Conservation (phyloP, 352 stramenopile species). For the Pythium dissotocum region DNA sequence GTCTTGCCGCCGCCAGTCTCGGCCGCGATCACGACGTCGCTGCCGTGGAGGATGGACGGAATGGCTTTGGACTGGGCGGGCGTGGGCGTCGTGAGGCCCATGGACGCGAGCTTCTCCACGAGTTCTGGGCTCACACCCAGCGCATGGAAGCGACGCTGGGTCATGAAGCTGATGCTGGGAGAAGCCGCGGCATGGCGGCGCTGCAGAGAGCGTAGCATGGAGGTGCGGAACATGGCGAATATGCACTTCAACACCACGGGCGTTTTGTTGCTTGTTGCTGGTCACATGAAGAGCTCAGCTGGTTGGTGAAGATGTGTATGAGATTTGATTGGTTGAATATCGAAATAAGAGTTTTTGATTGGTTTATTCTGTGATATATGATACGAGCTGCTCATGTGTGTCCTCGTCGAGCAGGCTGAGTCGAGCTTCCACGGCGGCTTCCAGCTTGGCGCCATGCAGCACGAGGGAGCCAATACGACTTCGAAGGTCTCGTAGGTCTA, state of each 20-base stretch:
- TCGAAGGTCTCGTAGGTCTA: conserved; percentile 15
- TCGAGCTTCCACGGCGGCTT: conserved; percentile 1
- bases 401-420: conserved; percentile 13
- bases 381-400: conserved; percentile 10
- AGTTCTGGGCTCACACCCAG: conserved; percentile 47
- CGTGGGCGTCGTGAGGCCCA: conserved; percentile 49
- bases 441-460: conserved; percentile 6
- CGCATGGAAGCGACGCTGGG: conserved; percentile 49
- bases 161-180: neutral
- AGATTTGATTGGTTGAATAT: conserved; percentile 21
- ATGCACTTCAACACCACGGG: conserved; percentile 11
- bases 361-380: conserved; percentile 21
- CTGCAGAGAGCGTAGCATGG: neutral
- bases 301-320: conserved; percentile 10
- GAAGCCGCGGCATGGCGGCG: neutral
- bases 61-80: conserved; percentile 57
- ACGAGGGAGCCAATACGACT: conserved; percentile 23
- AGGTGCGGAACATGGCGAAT: conserved; percentile 9
- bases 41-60: conserved; percentile 45
- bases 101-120: conserved; percentile 34
- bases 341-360: conserved; percentile 17
- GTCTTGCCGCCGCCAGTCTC: conserved; percentile 97
- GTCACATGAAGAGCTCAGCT: conserved; percentile 12
- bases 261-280: neutral
- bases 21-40: conserved; percentile 91